Percentiles rank a stretch among this genome's conserved stretches.
phyloP scores from a whole-genome alignment of 768 basidiomycete genomes.

The Myochromella boudieri region DNA sequence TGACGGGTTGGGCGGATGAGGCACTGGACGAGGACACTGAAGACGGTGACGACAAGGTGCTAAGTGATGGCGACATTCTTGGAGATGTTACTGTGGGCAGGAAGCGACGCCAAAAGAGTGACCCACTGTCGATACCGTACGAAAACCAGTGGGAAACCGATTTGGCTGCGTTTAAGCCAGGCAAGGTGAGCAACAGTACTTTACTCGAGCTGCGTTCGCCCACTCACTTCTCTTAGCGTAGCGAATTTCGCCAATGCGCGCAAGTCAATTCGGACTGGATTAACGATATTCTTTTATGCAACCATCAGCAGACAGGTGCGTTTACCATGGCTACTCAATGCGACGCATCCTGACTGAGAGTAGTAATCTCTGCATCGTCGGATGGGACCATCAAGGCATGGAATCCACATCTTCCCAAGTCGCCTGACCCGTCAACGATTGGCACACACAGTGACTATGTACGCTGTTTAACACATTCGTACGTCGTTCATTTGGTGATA shows the following conservation, averaged over 20 bases:
- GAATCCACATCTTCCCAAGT: conserved; percentile 72
- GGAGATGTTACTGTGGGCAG: conserved; percentile 56
- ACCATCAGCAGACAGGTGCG: conserved; percentile 85
- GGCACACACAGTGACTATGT: conserved; percentile 87
- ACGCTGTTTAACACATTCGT: conserved; percentile 77
- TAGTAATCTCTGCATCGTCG: conserved; percentile 91
- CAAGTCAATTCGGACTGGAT: conserved; percentile 96
- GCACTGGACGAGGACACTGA: conserved; percentile 63
- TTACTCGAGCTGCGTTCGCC: not conserved
- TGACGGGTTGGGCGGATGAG: conserved; percentile 85
- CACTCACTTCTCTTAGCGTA: conserved; percentile 41
- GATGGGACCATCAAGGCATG: conserved; percentile 94
- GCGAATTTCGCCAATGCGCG: conserved; percentile 81
- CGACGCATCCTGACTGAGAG: conserved; percentile 6
- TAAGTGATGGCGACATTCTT: conserved; percentile 74
- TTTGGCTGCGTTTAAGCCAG: conserved; percentile 43
- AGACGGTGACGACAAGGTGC: conserved; percentile 53
- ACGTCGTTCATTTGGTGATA: too few relatives aligned
- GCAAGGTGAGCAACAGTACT: conserved; percentile 40
- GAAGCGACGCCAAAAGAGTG: conserved; percentile 35
- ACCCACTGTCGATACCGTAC: conserved; percentile 46
- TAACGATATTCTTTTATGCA: conserved; percentile 90
- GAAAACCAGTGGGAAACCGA: conserved; percentile 86
- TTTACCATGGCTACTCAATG: conserved; percentile 4
- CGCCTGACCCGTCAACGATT: conserved; percentile 62